These are phyloP conservation scores for Aspergillus melleus DNA, from an alignment of 2,329 filamentous ascomycete genomes.

Conservation along the genomic window DNA sequence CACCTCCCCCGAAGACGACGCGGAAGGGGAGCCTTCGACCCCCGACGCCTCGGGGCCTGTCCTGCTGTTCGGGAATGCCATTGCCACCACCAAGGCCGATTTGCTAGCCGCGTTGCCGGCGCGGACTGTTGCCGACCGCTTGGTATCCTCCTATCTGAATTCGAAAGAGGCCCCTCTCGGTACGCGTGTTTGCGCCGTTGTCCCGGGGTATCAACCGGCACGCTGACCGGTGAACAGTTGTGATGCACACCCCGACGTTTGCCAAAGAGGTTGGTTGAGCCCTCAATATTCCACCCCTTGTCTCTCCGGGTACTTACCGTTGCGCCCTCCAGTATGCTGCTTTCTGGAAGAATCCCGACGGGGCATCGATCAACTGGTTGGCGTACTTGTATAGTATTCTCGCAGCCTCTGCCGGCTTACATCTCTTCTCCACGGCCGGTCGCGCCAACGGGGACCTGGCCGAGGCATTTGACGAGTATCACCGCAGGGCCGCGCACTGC, in stretches of 20 bases:
- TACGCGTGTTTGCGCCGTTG: conserved; percentile 17
- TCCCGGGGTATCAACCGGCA: background rate
- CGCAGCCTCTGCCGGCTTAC: conserved; percentile 15
- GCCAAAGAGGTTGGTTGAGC: conserved; percentile 15
- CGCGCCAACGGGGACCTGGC: conserved; percentile 9
- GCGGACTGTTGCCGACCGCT: conserved; percentile 20
- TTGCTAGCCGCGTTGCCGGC: conserved; percentile 26
- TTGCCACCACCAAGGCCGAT: conserved; percentile 19
- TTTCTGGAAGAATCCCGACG: conserved; percentile 18
- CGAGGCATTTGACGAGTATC: conserved; percentile 36
- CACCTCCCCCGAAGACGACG: conserved; percentile 10
- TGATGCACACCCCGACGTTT: conserved; percentile 22
- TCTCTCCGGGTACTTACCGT: background rate
- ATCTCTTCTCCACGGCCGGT: conserved; percentile 15
- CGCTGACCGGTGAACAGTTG: conserved; percentile 5
- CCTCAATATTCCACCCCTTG: background rate
- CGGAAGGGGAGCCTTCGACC: conserved; percentile 9
- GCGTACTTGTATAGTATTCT: conserved; percentile 21
- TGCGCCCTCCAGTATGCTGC: conserved; percentile 12
- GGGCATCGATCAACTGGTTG: conserved; percentile 16
- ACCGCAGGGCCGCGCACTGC: conserved; percentile 37
- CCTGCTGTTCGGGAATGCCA: conserved; percentile 17
- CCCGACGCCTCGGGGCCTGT: conserved; percentile 14
- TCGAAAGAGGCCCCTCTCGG: conserved; percentile 22
- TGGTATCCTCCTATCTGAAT: conserved; percentile 28